A percentile compares a stretch with the other conserved stretches of the same genome.
Conservation (phyloP, 768 basidiomycete species). For the Lactarius evosmus region DNA sequence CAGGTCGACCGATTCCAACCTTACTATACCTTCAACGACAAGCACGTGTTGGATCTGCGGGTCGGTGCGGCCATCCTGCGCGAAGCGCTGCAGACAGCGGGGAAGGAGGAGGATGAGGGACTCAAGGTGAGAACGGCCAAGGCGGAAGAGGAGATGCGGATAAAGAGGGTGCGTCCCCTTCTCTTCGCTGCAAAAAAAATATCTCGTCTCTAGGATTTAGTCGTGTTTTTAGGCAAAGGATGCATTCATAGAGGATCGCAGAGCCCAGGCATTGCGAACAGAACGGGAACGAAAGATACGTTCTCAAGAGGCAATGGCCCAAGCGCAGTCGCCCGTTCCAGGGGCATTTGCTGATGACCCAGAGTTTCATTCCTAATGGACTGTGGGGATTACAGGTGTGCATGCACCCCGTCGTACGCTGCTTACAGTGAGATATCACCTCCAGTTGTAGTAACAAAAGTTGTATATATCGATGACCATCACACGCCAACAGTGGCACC, state of each 20-base stretch:
- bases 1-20: slow-evolving; percentile 74
- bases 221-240: slow-evolving; percentile 58
- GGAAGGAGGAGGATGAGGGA: slow-evolving; percentile 47
- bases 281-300: slow-evolving; percentile 49
- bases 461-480: not conserved
- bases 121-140: slow-evolving; percentile 56
- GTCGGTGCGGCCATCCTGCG: slow-evolving; percentile 64
- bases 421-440: not conserved
- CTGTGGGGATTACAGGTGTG: not conserved
- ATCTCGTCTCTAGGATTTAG: not conserved
- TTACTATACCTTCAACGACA: slow-evolving; percentile 59
- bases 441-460: not conserved
- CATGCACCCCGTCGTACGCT: not conserved
- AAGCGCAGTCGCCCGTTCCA: not conserved
- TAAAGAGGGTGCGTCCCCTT: slow-evolving; percentile 47
- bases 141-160: slow-evolving; percentile 49
- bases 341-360: not conserved
- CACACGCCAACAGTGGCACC: not conserved
- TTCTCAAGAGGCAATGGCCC: not conserved
- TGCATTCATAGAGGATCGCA: slow-evolving; percentile 77
- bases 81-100: slow-evolving; percentile 54
- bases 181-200: not conserved
- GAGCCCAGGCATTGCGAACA: slow-evolving; percentile 49
- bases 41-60: slow-evolving; percentile 50
- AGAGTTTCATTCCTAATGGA: not conserved